Evolutionary conservation across 805 yeast genomes (phyloP), one percentile per base, ranked within the genome.

Genomic region (Brettanomyces sp.): DNA sequence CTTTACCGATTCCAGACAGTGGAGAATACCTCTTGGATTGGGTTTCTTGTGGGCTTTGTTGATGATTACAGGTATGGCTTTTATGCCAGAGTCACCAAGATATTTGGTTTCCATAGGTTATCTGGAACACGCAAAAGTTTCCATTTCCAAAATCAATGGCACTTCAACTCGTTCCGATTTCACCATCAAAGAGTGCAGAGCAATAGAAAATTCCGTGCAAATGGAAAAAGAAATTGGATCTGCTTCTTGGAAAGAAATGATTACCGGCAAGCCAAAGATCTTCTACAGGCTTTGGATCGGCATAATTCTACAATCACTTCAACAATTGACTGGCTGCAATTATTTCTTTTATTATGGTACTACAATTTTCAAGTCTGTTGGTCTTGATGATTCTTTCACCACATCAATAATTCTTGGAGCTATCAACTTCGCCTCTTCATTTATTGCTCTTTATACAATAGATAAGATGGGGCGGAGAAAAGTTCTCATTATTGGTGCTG

Each of bases 51-150:
- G 83, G 82, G 75, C 78, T 56, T 55, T 66, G 44, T 56, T 75
- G 42, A 68, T 76, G 69, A 64, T 72, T 36, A 49, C 57, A 32
- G 81, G 77, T 58, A 73, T 74, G 79, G 49, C 70, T 25, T 68
- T 70, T 52, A 78, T 80, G 74, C 87, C 88, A 33, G 89, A 82
- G 66, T 78, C 85, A 34, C 84, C 88, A 50, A 68, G 85, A 57
- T 82, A 60, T 65, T 71, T 82, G 64, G 69, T 77, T 49, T 78
- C 73, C 60, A 66, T 65, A 49, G 67, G 65, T 38, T 69, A 64
- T 46, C 50, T 68, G 33, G 81, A 76, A 33, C 77, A 76, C 46
- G 87, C 87, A 38, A 73, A 63, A 55, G 48, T 49, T 3, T 72
- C 83, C 13, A 62, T 82, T 52, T 80, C 82, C 24, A 73, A 59